Base-by-base conservation (phyloP, 78 protist species). In the Chrysochromulina parva region DNA sequence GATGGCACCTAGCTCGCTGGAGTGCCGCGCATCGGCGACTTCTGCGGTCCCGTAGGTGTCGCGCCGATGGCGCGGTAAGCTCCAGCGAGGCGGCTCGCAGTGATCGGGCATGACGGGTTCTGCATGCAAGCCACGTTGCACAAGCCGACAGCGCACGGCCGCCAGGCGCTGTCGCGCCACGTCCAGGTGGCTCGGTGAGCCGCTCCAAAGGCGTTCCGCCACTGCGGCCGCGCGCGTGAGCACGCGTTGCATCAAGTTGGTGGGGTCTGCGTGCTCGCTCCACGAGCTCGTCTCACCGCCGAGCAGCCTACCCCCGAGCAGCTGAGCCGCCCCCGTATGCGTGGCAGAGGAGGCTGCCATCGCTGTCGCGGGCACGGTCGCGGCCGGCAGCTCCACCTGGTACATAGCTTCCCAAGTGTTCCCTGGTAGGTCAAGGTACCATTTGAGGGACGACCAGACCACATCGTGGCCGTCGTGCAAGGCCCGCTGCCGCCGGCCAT, bases 141-240 rank as follows among this genome's bases (percentile, higher is more conserved):
- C 4, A 20, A 65, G 71, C 28, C 71, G 16, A 20, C 71, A 65
- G 28, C 71, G 4, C 28, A 19, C 9, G n/a, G 71, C 9, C 28
- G 71, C 71, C n/a, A 65, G 71, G 28, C 71, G 71, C 26, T 65
- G 71, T 7, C 28, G 14, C 9, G 71, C 71, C n/a, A 65, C 71
- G 71, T 19, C 28, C 28, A 65, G 28, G 26, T 7, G 9, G 71
- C 71, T 65, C 10, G 71, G n/a, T 10, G 9, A 9, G 71, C 71
- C 71, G 26, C 71, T 65, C 97, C 97, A 95, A 66, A 95, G 92
- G 1, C 97, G 90, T 92, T 95, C 97, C 22, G 97, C 96, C 38
- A 88, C 78, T 2, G 97, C 96, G 13, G 96, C 90, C 17, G 50
- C 50, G 55, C 96, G 91, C n/a, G 95, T 96, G 89, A 90, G 92